Conservation (phyloP, 2,329 filamentous ascomycete species). For the Penicillium brevicompactum region DNA sequence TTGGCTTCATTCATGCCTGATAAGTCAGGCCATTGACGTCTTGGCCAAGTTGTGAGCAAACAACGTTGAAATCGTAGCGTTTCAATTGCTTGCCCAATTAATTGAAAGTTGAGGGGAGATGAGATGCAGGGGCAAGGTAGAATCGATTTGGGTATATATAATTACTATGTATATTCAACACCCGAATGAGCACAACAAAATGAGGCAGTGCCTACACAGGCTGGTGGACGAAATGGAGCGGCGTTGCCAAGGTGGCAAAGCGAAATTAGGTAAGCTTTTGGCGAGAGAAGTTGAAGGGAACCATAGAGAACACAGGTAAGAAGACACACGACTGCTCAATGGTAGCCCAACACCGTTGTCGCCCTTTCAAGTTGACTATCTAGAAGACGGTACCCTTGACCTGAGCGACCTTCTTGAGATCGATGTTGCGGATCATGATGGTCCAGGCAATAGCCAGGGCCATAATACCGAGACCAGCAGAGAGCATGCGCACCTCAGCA, state of each 20-base stretch:
- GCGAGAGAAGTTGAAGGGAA: not conserved
- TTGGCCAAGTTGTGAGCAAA: not conserved
- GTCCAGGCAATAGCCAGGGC: constrained; percentile 46
- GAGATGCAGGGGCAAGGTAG: not conserved
- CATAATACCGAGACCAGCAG: constrained; percentile 50
- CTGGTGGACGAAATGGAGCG: not conserved
- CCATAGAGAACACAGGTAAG: not conserved
- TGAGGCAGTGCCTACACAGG: too few relatives aligned
- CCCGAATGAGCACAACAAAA: not conserved
- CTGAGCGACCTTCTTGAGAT: constrained; percentile 52
- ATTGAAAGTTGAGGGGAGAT: too few relatives aligned
- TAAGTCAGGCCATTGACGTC: not conserved
- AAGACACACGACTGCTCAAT: too few relatives aligned
- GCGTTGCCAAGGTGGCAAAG: not conserved
- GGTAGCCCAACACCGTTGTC: not conserved
- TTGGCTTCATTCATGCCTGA: not conserved
- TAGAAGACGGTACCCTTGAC: constrained; percentile 55
- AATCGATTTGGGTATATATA: not conserved
- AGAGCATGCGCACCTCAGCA: constrained; percentile 54
- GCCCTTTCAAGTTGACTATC: not conserved
- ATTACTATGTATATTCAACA: not conserved
- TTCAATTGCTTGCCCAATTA: too few relatives aligned
- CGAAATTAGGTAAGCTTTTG: not conserved
- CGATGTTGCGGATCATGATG: constrained; percentile 53
- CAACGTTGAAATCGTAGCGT: not conserved